These are phyloP conservation scores for Artemisia argyi DNA, from an alignment of 129 eudicot species.

Conservation along the genomic window DNA sequence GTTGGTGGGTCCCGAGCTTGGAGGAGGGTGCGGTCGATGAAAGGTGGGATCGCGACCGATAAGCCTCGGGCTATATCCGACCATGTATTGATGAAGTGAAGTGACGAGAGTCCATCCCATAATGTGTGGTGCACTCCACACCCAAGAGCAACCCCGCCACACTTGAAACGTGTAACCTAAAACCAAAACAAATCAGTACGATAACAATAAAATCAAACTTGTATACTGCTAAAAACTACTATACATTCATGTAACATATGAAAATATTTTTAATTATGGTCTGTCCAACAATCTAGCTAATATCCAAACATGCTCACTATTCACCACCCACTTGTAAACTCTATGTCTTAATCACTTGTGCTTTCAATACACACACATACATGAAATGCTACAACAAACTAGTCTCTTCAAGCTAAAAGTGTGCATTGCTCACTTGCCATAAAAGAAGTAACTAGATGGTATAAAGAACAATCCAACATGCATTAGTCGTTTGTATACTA, in stretches of 20 bases:
- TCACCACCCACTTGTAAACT: too few species aligned
- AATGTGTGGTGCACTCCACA: conserved; percentile 44
- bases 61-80: conserved; percentile 47
- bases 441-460: too few species aligned
- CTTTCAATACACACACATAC: too few species aligned
- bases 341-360: too few species aligned
- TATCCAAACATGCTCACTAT: too few species aligned
- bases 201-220: not conserved
- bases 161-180: conserved; percentile 58
- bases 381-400: too few species aligned
- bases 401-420: too few species aligned
- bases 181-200: not conserved
- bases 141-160: conserved; percentile 55
- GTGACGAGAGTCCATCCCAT: conserved; percentile 48
- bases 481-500: too few species aligned
- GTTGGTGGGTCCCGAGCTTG: conserved; percentile 56
- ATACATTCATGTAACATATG: not conserved
- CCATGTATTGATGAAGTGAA: conserved; percentile 64
- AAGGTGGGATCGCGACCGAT: conserved; percentile 48
- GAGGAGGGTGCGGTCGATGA: conserved; percentile 61
- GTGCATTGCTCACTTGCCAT: too few species aligned
- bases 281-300: too few species aligned
- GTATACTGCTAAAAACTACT: not conserved
- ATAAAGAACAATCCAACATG: too few species aligned
- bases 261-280: not conserved